Evolutionary conservation across 2,329 filamentous ascomycete genomes (phyloP), one percentile per base, ranked within the genome.

Genomic region (Penicillium sp.): DNA sequence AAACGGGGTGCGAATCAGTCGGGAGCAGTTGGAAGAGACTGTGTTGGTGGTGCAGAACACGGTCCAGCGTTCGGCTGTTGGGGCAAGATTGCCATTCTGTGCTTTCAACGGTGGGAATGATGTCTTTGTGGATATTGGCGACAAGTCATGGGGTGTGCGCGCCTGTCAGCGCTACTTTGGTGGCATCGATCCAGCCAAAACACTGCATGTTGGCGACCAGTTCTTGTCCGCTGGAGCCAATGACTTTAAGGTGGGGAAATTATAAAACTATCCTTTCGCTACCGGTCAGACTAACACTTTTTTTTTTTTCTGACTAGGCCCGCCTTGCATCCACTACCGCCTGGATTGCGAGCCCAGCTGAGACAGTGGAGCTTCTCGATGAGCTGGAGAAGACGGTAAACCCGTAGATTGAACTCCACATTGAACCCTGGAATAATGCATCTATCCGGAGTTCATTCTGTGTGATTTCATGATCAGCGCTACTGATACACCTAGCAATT

Each of bases 41-140:
- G 94, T 99, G 0, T 81, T 99, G 11, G 91, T 96, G 1, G 90
- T 94, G 18, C 93, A 97, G 74, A 93, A 95, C 72, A 92, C 91
- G 47, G 82, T 99, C 5, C 93, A 97, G 74, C 84, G 92, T 66
- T 90, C 87, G 39, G 78, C 83, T 1, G 88, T 88, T 31, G 89
- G 88, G 1, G 75, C 79, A 40, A 73, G 82, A 61, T 66, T 99
- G 32, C 94, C 94, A 0, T 99, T 97, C 70, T 99, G 94, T 71
- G 94, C 94, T 22, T 99, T 99, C 80, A 99, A 99, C 73, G 94
- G 82, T 82, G 94, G 94, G 11, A 93, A 94, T 60, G 94, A 99
- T 72, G 92, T 97, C 40, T 99, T 99, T 75, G 92, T 99, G 52
- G 94, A 99, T 72, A 97, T 99, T 69, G 94, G 94, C 54, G 94